phyloP scores from a whole-genome alignment of 139 green algal genomes.

The Asterochloris erici region DNA sequence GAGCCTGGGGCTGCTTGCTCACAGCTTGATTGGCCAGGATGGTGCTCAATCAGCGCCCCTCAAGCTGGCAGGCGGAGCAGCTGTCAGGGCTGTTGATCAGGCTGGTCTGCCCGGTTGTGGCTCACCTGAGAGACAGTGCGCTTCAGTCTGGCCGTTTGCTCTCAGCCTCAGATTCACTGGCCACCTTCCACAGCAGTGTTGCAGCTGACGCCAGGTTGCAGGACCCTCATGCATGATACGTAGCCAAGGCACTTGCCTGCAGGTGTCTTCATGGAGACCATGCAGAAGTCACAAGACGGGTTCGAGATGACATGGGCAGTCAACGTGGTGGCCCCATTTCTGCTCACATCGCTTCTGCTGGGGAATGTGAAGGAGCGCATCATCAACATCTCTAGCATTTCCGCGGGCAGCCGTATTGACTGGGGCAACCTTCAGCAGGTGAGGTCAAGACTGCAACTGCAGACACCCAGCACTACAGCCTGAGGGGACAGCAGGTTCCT shows the following conservation, averaged over 20 bases:
- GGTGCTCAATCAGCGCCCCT: no score
- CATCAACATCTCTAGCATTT: slow-evolving; percentile 59
- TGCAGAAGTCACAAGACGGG: slow-evolving; percentile 42
- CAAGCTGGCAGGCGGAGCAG: no score
- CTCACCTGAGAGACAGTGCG: no score
- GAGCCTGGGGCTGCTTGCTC: background rate
- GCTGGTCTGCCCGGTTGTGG: no score
- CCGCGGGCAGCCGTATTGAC: slow-evolving; percentile 54
- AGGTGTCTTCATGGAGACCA: slow-evolving; percentile 43
- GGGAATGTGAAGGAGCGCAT: slow-evolving; percentile 42
- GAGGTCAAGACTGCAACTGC: background rate
- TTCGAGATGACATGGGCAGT: slow-evolving; percentile 68
- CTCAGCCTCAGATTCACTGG: background rate
- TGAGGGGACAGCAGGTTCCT: no score
- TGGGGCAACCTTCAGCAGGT: slow-evolving; percentile 64
- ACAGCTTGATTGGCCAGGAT: no score
- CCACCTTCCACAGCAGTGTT: background rate
- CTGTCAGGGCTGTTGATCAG: no score
- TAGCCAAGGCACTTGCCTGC: background rate
- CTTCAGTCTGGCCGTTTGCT: no score
- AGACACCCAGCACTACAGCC: background rate
- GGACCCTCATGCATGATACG: background rate
- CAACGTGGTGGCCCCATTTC: slow-evolving; percentile 68
- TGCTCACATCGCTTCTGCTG: slow-evolving; percentile 51
- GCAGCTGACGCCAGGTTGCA: background rate